Conservation (phyloP, 495 filamentous ascomycete genomes). For the Hypoxylon subgilvum region DNA sequence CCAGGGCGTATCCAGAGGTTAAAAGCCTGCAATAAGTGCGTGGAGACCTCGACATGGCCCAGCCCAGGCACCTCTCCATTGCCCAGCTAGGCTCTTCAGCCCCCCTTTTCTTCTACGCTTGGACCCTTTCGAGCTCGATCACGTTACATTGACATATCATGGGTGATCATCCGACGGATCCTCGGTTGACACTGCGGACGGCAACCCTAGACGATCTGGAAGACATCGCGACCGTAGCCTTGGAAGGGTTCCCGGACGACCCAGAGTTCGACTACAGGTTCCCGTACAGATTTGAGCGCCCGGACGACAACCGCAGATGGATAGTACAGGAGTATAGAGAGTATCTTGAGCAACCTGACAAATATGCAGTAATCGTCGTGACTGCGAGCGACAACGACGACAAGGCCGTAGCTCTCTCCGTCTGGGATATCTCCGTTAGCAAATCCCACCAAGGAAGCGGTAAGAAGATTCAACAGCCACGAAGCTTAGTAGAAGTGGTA, state of each 20-base stretch:
- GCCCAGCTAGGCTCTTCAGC: constrained; percentile 3
- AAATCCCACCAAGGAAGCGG: constrained; percentile 39
- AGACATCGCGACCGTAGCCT: constrained; percentile 44
- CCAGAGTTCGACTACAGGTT: constrained; percentile 50
- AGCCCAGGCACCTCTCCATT: constrained; percentile 11
- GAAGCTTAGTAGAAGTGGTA: not conserved
- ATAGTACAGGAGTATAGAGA: constrained; percentile 43
- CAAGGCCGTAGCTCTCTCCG: constrained; percentile 39
- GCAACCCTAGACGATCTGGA: constrained; percentile 41
- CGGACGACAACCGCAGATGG: constrained; percentile 46
- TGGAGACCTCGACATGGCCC: not conserved
- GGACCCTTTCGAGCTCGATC: not conserved
- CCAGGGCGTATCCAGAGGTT: too few species aligned
- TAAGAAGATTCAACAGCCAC: constrained; percentile 21
- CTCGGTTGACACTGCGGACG: constrained; percentile 2
- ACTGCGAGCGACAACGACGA: constrained; percentile 37
- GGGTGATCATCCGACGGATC: constrained; percentile 8
- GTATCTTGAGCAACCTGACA: constrained; percentile 43
- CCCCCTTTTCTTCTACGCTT: constrained; percentile 12
- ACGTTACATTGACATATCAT: constrained; percentile 3
- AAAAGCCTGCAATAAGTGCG: too few species aligned
- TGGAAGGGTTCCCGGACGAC: constrained; percentile 46
- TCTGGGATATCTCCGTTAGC: constrained; percentile 46
- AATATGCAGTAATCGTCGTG: constrained; percentile 47
- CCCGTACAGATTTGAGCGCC: constrained; percentile 37